Evolutionary conservation across 1,284 basidiomycete species (phyloP), one percentile per base, ranked within the genome.

Genomic region (Ustilago curta): DNA sequence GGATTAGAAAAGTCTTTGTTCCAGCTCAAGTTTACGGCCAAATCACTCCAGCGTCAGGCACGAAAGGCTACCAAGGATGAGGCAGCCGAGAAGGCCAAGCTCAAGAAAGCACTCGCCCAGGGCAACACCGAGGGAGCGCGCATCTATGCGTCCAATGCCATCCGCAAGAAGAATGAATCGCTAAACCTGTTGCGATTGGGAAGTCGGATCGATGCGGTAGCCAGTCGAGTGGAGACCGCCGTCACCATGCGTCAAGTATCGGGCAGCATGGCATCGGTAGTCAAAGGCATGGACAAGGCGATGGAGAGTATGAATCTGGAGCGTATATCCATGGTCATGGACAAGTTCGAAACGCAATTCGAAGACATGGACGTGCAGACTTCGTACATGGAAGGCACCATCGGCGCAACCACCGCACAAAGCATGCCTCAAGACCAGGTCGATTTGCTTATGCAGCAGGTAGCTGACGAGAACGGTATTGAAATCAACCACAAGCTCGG

Each of bases 221-320:
- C 95, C 1, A 95, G 93, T 80, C 88, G 97, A 25, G 96, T 99
- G 0, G 96, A 99, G 87, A 99, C 97, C n/a, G 97, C 97, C 0
- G 95, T 99, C 43, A 97, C 96, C 58, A 98, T 99, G 94, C 90
- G 94, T 54, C 85, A 86, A 59, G 83, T 84, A 8, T 96, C 96
- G 23, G 94, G 94, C 12, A 95, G 91, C 85, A 97, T 99, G 96
- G 92, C 94, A 9, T 91, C 91, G 27, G 97, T 99, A 7, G 97
- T 99, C 56, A 92, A 91, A 84, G 95, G 95, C 21, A 98, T 99
- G 95, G 97, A 99, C 86, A 93, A 92, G 84, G 97, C 97, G 5
- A 98, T 99, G 97, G 93, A 97, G 84, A 93, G 89, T 86, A 99
- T 99, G 97, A 98, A 99, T 87, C 89, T 99, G 54, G 97, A 99